Conservation (phyloP, 2,329 filamentous ascomycete genomes). For the Aspergillus fumigatiaffinis region DNA sequence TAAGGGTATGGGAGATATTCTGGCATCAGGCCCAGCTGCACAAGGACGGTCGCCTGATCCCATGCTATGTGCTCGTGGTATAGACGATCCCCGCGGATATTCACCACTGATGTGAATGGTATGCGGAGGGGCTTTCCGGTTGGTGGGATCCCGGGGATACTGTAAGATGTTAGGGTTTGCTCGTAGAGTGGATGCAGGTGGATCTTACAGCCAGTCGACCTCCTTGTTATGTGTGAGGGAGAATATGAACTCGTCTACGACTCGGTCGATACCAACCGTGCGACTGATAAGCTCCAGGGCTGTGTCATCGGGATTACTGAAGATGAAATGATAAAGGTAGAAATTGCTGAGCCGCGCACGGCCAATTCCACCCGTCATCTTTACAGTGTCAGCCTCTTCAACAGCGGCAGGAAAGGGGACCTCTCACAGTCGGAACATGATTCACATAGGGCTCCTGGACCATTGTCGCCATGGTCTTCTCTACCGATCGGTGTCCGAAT, state of each 20-base stretch:
- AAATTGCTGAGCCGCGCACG: conserved; percentile 60
- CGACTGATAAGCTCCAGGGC: conserved; percentile 66
- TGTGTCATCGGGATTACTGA: conserved; percentile 65
- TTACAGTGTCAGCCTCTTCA: neutral
- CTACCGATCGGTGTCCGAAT: conserved; percentile 65
- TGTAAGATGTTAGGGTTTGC: conserved; percentile 18
- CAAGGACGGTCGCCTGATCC: conserved; percentile 62
- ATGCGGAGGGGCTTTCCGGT: conserved; percentile 54
- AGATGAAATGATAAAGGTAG: conserved; percentile 71
- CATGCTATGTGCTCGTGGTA: conserved; percentile 69
- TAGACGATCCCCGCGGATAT: conserved; percentile 63
- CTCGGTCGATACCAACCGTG: conserved; percentile 66
- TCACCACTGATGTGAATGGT: conserved; percentile 63
- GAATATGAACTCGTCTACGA: conserved; percentile 68
- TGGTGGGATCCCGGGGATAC: conserved; percentile 57
- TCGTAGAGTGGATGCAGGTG: neutral
- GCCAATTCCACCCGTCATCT: conserved; percentile 65
- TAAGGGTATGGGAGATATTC: conserved; percentile 64
- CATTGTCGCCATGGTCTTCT: conserved; percentile 77
- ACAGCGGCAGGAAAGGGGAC: neutral
- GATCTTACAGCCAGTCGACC: conserved; percentile 66
- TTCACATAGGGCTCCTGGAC: conserved; percentile 76
- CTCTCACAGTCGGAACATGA: conserved; percentile 65
- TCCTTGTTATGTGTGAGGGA: conserved; percentile 59
- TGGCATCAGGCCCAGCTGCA: conserved; percentile 60